Evolutionary conservation across 208 protist species (phyloP).

Genomic region (Trypanosoma conorhini): DNA sequence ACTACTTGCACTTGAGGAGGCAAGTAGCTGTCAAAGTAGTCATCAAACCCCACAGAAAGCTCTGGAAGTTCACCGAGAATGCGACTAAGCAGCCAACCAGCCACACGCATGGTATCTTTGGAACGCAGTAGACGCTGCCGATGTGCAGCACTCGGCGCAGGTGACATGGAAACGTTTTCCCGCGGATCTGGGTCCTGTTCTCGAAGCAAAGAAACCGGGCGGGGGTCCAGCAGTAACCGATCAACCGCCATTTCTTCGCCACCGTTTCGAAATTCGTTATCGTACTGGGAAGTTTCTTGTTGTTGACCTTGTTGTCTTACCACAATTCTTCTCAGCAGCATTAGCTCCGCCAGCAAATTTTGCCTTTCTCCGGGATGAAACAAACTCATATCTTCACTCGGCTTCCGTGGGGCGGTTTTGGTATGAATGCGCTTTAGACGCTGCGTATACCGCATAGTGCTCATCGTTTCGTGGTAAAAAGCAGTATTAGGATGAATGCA

Average conservation of each 20-base stretch:
- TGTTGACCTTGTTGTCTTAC: constrained; percentile 18
- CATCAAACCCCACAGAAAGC: constrained; percentile 84
- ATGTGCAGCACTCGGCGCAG: background rate
- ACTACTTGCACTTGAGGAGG: constrained; percentile 66
- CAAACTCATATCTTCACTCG: constrained; percentile 43
- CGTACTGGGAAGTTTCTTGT: background rate
- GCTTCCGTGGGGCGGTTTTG: constrained; percentile 29
- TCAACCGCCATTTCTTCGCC: background rate
- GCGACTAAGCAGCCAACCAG: constrained; percentile 81
- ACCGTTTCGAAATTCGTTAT: background rate
- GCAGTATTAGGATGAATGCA: constrained; percentile 73
- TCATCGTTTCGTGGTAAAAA: constrained; percentile 78
- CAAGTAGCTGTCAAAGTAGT: constrained; percentile 81
- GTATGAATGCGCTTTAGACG: constrained; percentile 78
- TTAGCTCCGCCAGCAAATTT: constrained; percentile 60
- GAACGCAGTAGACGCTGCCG: constrained; percentile 31
- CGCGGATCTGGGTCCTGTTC: background rate
- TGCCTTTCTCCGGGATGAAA: constrained; percentile 38
- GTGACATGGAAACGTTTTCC: background rate
- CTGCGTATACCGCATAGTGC: constrained; percentile 88
- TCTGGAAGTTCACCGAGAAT: constrained; percentile 65
- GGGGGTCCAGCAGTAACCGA: background rate
- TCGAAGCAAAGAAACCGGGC: background rate
- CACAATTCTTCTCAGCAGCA: constrained; percentile 50
- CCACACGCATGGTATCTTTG: constrained; percentile 76